phyloP scores from a whole-genome alignment of 257 asterid genomes.

The Jaltomata sinuosa region DNA sequence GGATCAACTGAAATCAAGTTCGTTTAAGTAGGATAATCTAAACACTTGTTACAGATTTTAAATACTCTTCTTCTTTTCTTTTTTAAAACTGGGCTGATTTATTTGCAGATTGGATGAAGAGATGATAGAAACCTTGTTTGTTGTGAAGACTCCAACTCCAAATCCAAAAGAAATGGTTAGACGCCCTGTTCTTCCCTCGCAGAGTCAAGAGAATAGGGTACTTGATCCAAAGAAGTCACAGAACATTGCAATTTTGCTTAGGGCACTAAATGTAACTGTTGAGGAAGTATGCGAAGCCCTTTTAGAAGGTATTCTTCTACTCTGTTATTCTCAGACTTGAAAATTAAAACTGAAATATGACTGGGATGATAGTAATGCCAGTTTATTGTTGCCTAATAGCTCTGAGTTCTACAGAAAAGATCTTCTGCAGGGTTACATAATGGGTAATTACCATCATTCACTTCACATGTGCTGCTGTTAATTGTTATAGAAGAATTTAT shows the following conservation, averaged over 20 bases:
- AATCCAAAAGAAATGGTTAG: conserved; percentile 45
- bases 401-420: neutral
- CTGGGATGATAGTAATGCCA: neutral
- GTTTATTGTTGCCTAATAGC: neutral
- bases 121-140: conserved; percentile 89
- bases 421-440: neutral
- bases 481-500: neutral
- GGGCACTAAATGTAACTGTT: conserved; percentile 83
- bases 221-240: conserved; percentile 96
- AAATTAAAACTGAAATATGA: neutral
- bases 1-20: conserved; percentile 92
- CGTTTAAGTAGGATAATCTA: conserved; percentile 54
- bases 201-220: conserved; percentile 53
- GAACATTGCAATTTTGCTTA: conserved; percentile 74
- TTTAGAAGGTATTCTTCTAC: conserved; percentile 51
- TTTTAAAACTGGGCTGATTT: neutral
- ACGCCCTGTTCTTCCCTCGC: conserved; percentile 58
- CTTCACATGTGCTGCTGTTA: neutral
- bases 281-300: conserved; percentile 97
- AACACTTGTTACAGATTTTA: neutral
- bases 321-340: conserved; percentile 1
- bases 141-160: conserved; percentile 54
- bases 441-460: neutral
- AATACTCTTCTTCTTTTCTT: neutral
- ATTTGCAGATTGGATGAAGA: conserved; percentile 80